These are phyloP conservation scores for Kwoniella bestiolae DNA, from an alignment of 768 basidiomycete genomes.

Conservation along the genomic window DNA sequence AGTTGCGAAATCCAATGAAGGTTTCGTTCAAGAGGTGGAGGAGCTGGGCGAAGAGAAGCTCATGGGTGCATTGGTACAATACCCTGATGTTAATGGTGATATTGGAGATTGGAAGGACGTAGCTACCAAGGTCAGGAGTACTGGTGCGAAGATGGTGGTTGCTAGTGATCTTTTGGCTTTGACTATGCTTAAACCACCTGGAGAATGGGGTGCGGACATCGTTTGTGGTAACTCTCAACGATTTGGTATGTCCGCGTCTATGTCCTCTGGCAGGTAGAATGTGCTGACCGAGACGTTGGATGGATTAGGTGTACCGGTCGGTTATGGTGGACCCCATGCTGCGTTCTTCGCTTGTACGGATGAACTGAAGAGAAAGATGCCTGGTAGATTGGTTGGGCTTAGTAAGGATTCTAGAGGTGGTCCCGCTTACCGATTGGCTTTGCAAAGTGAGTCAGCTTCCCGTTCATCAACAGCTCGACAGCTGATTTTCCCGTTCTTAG, in stretches of 20 bases:
- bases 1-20: slow-evolving; percentile 66
- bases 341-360: slow-evolving; percentile 97
- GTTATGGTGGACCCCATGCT: slow-evolving; percentile 97
- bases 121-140: slow-evolving; percentile 69
- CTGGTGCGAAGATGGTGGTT: slow-evolving; percentile 79
- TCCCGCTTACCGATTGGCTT: slow-evolving; percentile 85
- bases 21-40: slow-evolving; percentile 64
- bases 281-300: background rate
- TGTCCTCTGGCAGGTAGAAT: background rate
- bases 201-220: slow-evolving; percentile 98
- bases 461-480: background rate
- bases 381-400: slow-evolving; percentile 90
- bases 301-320: slow-evolving; percentile 71
- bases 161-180: slow-evolving; percentile 92
- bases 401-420: slow-evolving; percentile 83
- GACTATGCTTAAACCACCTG: slow-evolving; percentile 90
- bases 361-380: slow-evolving; percentile 94
- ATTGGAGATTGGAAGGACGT: slow-evolving; percentile 74
- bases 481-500: slow-evolving; percentile 58
- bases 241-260: slow-evolving; percentile 65
- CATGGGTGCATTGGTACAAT: slow-evolving; percentile 89
- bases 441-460: slow-evolving; percentile 75
- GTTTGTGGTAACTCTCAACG: slow-evolving; percentile 93
- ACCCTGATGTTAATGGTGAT: slow-evolving; percentile 85
- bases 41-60: slow-evolving; percentile 62